Evolutionary conservation across 768 basidiomycete species (phyloP), one percentile per base, ranked within the genome.

Genomic region (Grammothele lineata): DNA sequence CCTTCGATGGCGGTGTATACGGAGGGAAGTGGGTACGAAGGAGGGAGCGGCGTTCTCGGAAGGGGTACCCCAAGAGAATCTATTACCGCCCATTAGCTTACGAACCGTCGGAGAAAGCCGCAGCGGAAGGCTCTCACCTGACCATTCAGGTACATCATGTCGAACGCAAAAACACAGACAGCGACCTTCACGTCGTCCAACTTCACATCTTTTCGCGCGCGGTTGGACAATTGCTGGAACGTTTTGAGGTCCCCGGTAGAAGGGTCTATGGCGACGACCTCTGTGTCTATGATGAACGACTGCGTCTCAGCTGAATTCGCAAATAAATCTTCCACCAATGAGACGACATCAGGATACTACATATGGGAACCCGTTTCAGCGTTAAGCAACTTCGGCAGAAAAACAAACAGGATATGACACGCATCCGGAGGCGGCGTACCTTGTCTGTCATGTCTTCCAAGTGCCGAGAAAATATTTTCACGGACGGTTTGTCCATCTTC

Each of bases 361-460:
- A 30, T 17, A 37, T 19, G 45, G 47, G 39, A 48, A 50, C 32
- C n/a, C 43, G 17, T 9, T 36, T 55, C 43, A 55, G 54, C 49
- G 23, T 38, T 40, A 30, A 30, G 8, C 27, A 30, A 30, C 7
- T 30, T 14, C 14, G 7, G 7, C 8, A 7, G 27, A 30, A 7
- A 7, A 30, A 14, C 7, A 30, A 14, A 7, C 27, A 30, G 27
- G 27, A 7, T 30, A 14, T 30, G 8, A 14, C 27, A n/a, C n/a
- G 27, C 8, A 7, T 30, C 27, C 27, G 27, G 14, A 7, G 27
- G 27, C 27, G 27, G 8, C 27, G 27, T 60, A 80, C 87, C 73
- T 95, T 93, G 50, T 81, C 79, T 1, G 90, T 92, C 92, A 93
- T 93, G 58, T 92, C 83, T 67, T 94, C 91, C 25, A 95, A 70